A percentile compares a stretch with the other conserved stretches of the same genome.
Conservation (phyloP, 2,329 filamentous ascomycete genomes). For the Microcyclospora pomicola region DNA sequence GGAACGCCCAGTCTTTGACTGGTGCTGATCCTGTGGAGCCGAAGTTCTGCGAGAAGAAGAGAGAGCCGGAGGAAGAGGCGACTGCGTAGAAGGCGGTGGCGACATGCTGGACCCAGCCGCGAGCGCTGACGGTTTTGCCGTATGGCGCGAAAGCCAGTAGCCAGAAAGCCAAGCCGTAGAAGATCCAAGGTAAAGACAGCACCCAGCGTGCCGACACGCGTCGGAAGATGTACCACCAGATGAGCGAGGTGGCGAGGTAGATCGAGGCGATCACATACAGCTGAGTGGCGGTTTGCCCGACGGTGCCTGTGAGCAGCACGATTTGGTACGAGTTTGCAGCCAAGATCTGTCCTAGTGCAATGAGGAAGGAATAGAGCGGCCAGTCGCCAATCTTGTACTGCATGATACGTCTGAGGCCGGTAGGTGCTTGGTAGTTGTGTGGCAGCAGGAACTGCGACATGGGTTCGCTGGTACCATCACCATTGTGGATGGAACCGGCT, state of each 20-base stretch:
- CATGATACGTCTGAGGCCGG: conserved; percentile 41
- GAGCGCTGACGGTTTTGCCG: conserved; percentile 23
- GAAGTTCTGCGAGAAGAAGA: conserved; percentile 54
- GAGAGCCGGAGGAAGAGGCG: conserved; percentile 47
- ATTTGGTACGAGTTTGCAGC: conserved; percentile 56
- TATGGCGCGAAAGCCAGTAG: conserved; percentile 51
- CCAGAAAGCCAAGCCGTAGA: conserved; percentile 50
- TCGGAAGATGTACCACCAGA: conserved; percentile 51
- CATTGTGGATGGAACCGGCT: conserved; percentile 29
- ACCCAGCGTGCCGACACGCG: conserved; percentile 42
- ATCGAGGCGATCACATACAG: conserved; percentile 48
- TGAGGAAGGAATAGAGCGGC: conserved; percentile 47
- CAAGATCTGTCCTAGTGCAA: conserved; percentile 49
- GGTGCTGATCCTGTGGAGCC: conserved; percentile 40
- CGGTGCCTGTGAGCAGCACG: conserved; percentile 50
- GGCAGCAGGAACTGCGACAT: conserved; percentile 43
- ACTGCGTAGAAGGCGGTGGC: conserved; percentile 49
- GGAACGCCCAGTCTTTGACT: conserved; percentile 52
- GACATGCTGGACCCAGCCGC: conserved; percentile 45
- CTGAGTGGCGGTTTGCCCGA: conserved; percentile 44
- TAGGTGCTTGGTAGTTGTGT: conserved; percentile 42
- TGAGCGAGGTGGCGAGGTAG: conserved; percentile 42
- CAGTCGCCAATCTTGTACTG: conserved; percentile 43
- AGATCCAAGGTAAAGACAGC: conserved; percentile 47
- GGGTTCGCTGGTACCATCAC: conserved; percentile 25